Evolutionary conservation across 2,329 filamentous ascomycete species (phyloP), one percentile per base, ranked within the genome.

Genomic region (Podosphaera fusca): DNA sequence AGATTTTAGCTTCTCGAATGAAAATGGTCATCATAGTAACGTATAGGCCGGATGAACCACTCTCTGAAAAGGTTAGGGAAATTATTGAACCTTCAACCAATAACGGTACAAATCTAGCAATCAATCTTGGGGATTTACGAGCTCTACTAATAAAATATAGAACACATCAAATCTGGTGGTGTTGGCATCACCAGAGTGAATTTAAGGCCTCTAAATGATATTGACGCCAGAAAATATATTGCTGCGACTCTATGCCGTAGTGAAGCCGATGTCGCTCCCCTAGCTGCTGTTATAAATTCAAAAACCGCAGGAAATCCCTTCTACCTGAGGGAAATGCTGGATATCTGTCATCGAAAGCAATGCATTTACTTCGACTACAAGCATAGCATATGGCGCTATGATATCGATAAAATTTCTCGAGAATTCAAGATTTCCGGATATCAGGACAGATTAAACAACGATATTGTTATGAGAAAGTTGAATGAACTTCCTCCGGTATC

Each of bases 351-450:
- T 67, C 80, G 86, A 46, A 92, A 87, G 66, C 83, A 83, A 62
- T 94, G 86, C 67, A 84, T 95, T 55, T 94, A 82, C 78, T 95
- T 94, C 68, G 87, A 88, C 60, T 95, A 92, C 75, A 81, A 81
- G 63, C 79, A 84, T 61, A 85, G 81, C 52, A 76, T 78, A 51
- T 96, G 90, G 90, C 76, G 84, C 50, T 95, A 83, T 66, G 84
- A 94, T 65, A 71, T 95, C 9, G 88, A 95, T 68, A 80, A 78
- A 61, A 79, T 95, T 1, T 95, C 95, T 65, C 81, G 84, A 52
- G 82, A 94, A 61, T 94, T 95, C 64, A 79, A 84, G 63, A 81
- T 82, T 49, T 82, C 87, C 54, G 80, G 82, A 58, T 84, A 88
- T 64, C 85, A 87, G 56, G 81, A 88, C 59, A 82, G 85, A 8